These are phyloP conservation scores for Auricularia sp. DNA, from an alignment of 768 basidiomycete genomes.

Conservation along the genomic window DNA sequence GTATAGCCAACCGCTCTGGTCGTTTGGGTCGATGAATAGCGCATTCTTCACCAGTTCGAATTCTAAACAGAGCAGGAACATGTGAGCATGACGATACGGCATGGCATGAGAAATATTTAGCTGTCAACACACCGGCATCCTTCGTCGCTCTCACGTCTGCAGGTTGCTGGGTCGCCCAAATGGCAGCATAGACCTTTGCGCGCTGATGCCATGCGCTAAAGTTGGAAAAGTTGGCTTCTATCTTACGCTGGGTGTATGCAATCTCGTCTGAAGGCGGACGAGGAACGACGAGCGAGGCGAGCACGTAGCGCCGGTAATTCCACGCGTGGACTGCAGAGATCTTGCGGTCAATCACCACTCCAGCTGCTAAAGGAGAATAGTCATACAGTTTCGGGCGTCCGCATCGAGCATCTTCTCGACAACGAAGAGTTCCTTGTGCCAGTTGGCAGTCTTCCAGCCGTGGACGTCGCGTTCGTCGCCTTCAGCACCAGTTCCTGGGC, in stretches of 20 bases:
- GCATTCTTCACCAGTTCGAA: conserved; percentile 89
- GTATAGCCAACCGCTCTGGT: conserved; percentile 97
- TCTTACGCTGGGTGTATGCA: conserved; percentile 79
- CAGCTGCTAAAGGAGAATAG: background rate
- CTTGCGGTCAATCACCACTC: background rate
- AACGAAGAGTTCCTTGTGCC: conserved; percentile 78
- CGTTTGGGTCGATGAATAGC: conserved; percentile 91
- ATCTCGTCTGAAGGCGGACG: conserved; percentile 59
- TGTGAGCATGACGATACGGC: background rate
- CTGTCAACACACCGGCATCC: conserved; percentile 49
- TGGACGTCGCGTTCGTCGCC: conserved; percentile 34
- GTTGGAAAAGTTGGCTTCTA: conserved; percentile 89
- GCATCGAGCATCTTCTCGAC: conserved; percentile 88
- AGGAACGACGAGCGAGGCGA: conserved; percentile 54
- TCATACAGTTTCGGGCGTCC: conserved; percentile 87
- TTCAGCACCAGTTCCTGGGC: conserved; percentile 34
- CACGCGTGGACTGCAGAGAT: conserved; percentile 71
- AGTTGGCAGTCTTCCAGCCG: conserved; percentile 70
- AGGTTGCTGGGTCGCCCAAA: conserved; percentile 38
- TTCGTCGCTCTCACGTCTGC: conserved; percentile 27
- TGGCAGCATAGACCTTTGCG: conserved; percentile 58
- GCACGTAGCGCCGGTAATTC: conserved; percentile 84
- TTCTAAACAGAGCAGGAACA: conserved; percentile 40
- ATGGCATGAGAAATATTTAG: background rate
- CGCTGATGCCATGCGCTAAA: conserved; percentile 99